Base-by-base conservation (phyloP, 345 rosid species). In the Corchorus capsularis region DNA sequence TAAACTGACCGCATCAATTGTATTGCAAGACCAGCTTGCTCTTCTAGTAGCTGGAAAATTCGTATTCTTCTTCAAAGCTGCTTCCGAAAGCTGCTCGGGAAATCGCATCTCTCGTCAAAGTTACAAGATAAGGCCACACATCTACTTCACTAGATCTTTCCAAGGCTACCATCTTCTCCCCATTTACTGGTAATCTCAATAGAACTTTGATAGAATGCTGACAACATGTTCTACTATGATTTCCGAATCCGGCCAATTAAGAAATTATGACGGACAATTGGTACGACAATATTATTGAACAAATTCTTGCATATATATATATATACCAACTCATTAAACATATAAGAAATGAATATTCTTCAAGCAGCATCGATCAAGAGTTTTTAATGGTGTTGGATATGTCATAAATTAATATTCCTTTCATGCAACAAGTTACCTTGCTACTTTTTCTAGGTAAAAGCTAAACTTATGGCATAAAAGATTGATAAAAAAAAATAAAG, bases 201-300 rank as follows among this genome's bases (percentile, higher is more conserved):
- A 59, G 80, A 76, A 64, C 82, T 77, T 61, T 76, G 61, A 62
- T 72, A 57, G 69, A 86, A 81, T 46, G 85, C 81, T 15, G 54
- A 71, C 57, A 66, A 69, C 85, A 72, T 82, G 61, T 73, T 70
- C 82, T 79, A 79, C 57, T 22, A 68, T 49, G 6, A 20, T 67
- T 22, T 67, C 71, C 39, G 46, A 27, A 3, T 43, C 50, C 19
- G 9, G 27, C n/a, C n/a, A n/a, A n/a, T n/a, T n/a, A n/a, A n/a
- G n/a, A n/a, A n/a, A n/a, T n/a, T n/a, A n/a, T n/a, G n/a, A n/a
- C n/a, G n/a, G n/a, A n/a, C n/a, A n/a, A n/a, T n/a, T n/a, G n/a
- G n/a, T n/a, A n/a, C n/a, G n/a, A n/a, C n/a, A n/a, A n/a, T n/a
- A n/a, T n/a, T n/a, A n/a, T n/a, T n/a, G n/a, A n/a, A n/a, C n/a